Evolutionary conservation across 345 rosid species (phyloP), one percentile per base, ranked within the genome.

Genomic region (Mercurialis annua): DNA sequence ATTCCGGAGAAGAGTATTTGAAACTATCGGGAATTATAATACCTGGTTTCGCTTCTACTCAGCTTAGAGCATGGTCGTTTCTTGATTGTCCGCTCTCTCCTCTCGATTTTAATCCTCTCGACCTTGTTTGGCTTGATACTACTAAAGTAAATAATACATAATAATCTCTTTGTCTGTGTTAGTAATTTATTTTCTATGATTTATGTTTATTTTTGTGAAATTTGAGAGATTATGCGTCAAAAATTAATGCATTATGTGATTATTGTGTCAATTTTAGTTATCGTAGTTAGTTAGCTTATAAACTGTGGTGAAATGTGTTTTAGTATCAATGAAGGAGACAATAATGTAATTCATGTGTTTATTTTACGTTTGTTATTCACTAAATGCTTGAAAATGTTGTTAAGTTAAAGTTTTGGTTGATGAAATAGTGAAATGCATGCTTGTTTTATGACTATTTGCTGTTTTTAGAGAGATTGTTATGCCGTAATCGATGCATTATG

Each of bases 61-160:
- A 92, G 97, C 79, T 94, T 10, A 76, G 99, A 69, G 99, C 98
- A 12, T 94, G 99, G 99, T 94, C 99, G 52, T 81, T 92, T 68
- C 98, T 94, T 56, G 98, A 94, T 84, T 94, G 99, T 61, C 98
- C 99, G 0, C 91, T 83, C 82, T 78, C 92, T 47, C 99, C 99
- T 21, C 90, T 94, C 76, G 96, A 94, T 82, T 94, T 94, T 82
- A 91, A 91, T 78, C 99, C 99, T 43, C 99, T 91, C 70, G 98
- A 94, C 85, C 81, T 89, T 62, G 99, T 94, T 47, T 94, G 99
- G 99, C 87, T 94, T 46, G 98, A 94, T 77, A 85, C 88, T 62
- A 91, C 99, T 66, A 94, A 94, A 76, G 99, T 94, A 71, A 71
- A 16, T 26, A n/a, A n/a, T n/a, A n/a, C n/a, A n/a, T n/a, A n/a